phyloP scores from a whole-genome alignment of 1,284 basidiomycete genomes.

The Volvariella volvacea region DNA sequence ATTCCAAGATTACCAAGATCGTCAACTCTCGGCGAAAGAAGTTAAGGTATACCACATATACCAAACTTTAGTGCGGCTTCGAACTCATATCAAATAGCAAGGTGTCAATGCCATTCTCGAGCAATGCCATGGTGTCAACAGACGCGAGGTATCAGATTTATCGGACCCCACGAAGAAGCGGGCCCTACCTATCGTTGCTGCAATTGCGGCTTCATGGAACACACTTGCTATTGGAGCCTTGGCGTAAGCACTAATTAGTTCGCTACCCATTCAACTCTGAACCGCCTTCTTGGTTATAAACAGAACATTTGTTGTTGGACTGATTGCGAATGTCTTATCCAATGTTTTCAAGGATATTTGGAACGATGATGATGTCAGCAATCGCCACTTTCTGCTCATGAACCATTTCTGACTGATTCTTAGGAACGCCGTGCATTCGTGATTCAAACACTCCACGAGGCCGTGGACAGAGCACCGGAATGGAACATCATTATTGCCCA shows the following conservation, averaged over 20 bases:
- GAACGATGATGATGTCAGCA: background rate
- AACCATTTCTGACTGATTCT: background rate
- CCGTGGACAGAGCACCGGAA: background rate
- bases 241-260: background rate
- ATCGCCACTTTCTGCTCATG: background rate
- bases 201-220: background rate
- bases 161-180: background rate
- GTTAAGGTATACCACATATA: constrained; percentile 1
- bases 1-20: background rate
- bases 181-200: background rate
- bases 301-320: background rate
- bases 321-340: background rate
- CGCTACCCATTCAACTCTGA: too few relatives aligned
- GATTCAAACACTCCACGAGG: background rate
- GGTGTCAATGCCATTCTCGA: background rate
- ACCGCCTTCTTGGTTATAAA: background rate
- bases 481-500: constrained; percentile 4
- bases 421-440: constrained; percentile 1
- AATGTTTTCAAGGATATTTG: background rate
- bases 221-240: background rate
- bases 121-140: background rate
- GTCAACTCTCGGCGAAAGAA: background rate
- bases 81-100: background rate
- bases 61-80: too few relatives aligned
- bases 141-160: background rate